Evolutionary conservation across 495 filamentous ascomycete genomes (phyloP).

Genomic region (Extremus antarcticus): DNA sequence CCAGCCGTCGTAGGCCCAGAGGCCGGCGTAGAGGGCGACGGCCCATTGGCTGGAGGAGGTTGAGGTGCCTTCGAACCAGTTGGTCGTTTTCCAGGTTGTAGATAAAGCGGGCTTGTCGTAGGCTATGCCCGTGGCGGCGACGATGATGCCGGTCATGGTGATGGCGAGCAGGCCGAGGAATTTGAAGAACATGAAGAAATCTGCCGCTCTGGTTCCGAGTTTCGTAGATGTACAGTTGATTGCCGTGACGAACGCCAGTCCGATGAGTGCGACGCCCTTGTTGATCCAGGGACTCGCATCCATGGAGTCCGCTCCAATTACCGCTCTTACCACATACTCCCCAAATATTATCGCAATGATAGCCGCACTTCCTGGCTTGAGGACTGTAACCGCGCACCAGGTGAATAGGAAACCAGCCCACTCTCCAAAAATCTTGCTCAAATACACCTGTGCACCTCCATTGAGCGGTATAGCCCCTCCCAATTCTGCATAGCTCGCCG

Average conservation of each 20-base stretch:
- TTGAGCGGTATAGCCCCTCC: constrained; percentile 94
- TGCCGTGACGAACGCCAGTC: constrained; percentile 63
- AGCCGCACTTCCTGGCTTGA: constrained; percentile 85
- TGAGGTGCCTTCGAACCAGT: constrained; percentile 85
- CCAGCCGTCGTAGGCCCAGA: constrained; percentile 99
- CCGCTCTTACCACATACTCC: constrained; percentile 82
- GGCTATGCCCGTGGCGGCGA: constrained; percentile 66
- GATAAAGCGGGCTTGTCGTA: constrained; percentile 11
- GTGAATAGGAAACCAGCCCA: constrained; percentile 84
- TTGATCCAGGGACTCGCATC: constrained; percentile 74
- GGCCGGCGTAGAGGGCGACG: constrained; percentile 84
- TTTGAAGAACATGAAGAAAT: constrained; percentile 93
- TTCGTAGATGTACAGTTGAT: constrained; percentile 86
- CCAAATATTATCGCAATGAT: constrained; percentile 98
- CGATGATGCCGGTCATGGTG: constrained; percentile 78
- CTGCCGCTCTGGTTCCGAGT: constrained; percentile 71
- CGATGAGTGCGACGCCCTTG: constrained; percentile 74
- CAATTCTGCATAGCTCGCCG: constrained; percentile 89
- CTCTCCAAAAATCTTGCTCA: constrained; percentile 93
- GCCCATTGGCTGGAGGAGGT: constrained; percentile 73
- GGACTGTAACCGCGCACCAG: constrained; percentile 87
- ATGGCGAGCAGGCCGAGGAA: constrained; percentile 82
- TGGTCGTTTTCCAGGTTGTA: constrained; percentile 55
- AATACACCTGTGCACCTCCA: constrained; percentile 84
- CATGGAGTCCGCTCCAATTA: constrained; percentile 69